A percentile compares a stretch with the other conserved stretches of the same genome.
phyloP scores from a whole-genome alignment of 495 filamentous ascomycete genomes.

The Xylaria nigripes region DNA sequence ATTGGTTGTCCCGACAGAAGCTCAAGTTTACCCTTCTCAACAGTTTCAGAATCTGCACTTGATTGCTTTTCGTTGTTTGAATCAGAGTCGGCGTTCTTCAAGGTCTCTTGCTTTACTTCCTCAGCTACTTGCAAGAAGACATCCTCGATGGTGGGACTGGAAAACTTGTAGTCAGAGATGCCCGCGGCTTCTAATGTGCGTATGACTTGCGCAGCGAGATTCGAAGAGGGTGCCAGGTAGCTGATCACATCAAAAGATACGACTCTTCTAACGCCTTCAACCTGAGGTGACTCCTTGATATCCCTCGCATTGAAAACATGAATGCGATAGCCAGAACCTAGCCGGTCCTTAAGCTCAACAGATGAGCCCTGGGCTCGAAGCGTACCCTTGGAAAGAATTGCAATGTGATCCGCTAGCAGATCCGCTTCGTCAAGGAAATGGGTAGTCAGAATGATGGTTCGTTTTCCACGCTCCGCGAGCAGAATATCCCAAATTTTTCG shows the following conservation, averaged over 20 bases:
- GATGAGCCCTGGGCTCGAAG: conserved; percentile 66
- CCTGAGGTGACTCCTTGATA: conserved; percentile 38
- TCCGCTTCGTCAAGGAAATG: conserved; percentile 79
- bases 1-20: conserved; percentile 62
- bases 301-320: conserved; percentile 51
- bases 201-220: conserved; percentile 57
- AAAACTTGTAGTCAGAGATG: conserved; percentile 64
- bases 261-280: conserved; percentile 49
- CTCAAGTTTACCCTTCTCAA: conserved; percentile 36
- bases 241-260: conserved; percentile 58
- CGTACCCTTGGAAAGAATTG: conserved; percentile 64
- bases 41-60: conserved; percentile 17
- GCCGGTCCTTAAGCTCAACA: conserved; percentile 60
- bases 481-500: conserved; percentile 88
- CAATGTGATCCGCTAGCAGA: conserved; percentile 67
- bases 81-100: conserved; percentile 13
- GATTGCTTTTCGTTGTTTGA: conserved; percentile 19
- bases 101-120: conserved; percentile 44
- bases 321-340: conserved; percentile 71
- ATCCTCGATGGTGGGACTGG: conserved; percentile 79
- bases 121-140: conserved; percentile 78
- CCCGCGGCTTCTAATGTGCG: conserved; percentile 52
- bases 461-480: conserved; percentile 62
- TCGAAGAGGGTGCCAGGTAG: conserved; percentile 57
- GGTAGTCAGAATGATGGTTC: conserved; percentile 78